Base-by-base conservation (phyloP, 2,329 filamentous ascomycete species). In the Penicillium sp. region DNA sequence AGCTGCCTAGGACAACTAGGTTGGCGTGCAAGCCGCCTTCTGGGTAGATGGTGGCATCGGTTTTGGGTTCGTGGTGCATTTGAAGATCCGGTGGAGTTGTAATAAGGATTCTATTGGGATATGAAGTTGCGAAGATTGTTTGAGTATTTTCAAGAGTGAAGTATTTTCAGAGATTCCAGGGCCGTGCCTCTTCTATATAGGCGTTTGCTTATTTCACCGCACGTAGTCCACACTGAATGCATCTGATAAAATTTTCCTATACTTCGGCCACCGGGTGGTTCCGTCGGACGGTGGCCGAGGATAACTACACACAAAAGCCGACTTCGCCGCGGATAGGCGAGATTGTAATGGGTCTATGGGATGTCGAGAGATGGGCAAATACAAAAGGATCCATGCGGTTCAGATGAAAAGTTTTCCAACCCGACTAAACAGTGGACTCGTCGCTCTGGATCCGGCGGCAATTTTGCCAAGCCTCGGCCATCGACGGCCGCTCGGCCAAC, bases 1-100 rank as follows among this genome's bases (percentile, higher is more conserved):
- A 75, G 14, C 73, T 67, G 5, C 74, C 76, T 2, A 71, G 53
- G 0, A 76, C 75, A 1, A 76, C 73, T 0, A 72, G 65, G 73
- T 75, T 77, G 30, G 75, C 74, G 36, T 60, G 53, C 2, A 66
- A 51, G 0, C 74, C 74, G 14, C 75, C 74, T 52, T 78, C 76
- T 0, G 75, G 74, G 51, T 65, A 69, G 30, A 46, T 49, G 46
- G 44, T 22, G 28, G 25, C 45, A 39, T 54, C 33, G 7, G 2
- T 39, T 54, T 48, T 8, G 20, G 51, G 44, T 50, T 58, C 51
- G 39, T 48, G 36, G 41, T 60, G 55, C 55, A 56, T 58, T 53
- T 28, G 42, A 10, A 24, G 16, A 10, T 11, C 4, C 13, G 27
- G 7, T 22, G 20, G 27, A 28, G 3, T 31, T 5, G 11, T 31